These are phyloP conservation scores for Cadophora gregata DNA, from an alignment of 2,329 filamentous ascomycete species.

Conservation along the genomic window DNA sequence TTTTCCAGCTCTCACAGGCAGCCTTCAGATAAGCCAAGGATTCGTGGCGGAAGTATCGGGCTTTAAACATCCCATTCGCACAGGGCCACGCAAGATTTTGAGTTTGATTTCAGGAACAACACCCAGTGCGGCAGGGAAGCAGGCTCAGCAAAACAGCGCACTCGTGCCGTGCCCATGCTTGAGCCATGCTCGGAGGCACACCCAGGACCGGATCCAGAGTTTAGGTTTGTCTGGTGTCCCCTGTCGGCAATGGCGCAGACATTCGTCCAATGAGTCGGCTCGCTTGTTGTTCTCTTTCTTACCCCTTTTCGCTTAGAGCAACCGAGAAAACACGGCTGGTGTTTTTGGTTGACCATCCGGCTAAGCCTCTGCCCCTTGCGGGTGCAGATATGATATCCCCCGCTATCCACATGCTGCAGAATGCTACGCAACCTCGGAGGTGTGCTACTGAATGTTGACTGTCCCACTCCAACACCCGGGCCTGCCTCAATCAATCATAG, in stretches of 20 bases:
- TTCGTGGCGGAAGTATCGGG: neutral
- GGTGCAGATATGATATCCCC: conserved; percentile 8
- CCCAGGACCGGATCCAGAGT: neutral
- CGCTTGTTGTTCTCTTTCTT: neutral
- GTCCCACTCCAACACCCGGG: neutral
- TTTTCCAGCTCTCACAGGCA: neutral
- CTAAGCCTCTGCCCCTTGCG: conserved; percentile 4
- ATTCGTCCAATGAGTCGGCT: neutral
- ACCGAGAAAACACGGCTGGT: neutral
- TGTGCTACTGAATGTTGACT: conserved; percentile 5
- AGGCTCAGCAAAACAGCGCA: neutral
- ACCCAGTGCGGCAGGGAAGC: neutral
- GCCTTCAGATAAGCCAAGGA: neutral
- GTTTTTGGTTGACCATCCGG: neutral
- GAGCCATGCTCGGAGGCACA: neutral
- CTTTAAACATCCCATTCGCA: neutral
- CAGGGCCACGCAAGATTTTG: neutral
- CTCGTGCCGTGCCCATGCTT: neutral
- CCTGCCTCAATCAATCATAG: neutral
- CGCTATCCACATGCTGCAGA: conserved; percentile 1
- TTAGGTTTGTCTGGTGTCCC: neutral
- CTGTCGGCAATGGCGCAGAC: neutral
- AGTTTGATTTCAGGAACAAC: neutral
- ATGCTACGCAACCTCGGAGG: conserved; percentile 3
- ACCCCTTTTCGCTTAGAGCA: conserved; percentile 8